Evolutionary conservation across 2,329 filamentous ascomycete species (phyloP).

Genomic region (Dothideomycetes sp.): DNA sequence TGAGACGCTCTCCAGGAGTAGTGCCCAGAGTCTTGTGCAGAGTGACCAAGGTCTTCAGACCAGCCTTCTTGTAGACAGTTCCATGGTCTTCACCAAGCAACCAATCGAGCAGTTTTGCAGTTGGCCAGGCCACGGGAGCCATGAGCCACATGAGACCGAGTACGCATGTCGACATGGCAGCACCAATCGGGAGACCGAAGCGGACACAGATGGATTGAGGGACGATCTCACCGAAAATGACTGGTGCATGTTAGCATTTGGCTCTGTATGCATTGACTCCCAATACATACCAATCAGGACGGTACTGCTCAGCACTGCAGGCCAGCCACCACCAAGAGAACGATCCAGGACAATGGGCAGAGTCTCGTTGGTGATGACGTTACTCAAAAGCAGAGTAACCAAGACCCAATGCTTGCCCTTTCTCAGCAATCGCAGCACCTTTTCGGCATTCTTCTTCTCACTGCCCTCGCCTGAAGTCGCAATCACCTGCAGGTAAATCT

Average conservation of each 20-base stretch:
- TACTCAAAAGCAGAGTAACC: constrained; percentile 85
- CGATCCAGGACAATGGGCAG: constrained; percentile 90
- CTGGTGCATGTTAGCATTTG: constrained; percentile 38
- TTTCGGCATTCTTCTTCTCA: constrained; percentile 78
- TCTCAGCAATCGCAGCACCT: constrained; percentile 69
- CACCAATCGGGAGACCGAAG: constrained; percentile 89
- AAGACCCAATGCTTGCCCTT: constrained; percentile 97
- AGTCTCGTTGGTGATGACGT: constrained; percentile 97
- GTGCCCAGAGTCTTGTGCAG: constrained; percentile 86
- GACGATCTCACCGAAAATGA: constrained; percentile 95
- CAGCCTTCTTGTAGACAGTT: constrained; percentile 96
- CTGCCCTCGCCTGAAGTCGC: constrained; percentile 71
- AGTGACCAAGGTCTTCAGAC: constrained; percentile 90
- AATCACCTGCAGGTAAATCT: constrained; percentile 94
- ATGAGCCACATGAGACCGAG: constrained; percentile 85
- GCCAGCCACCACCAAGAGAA: constrained; percentile 87
- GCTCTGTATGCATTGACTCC: neutral
- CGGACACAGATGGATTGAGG: constrained; percentile 95
- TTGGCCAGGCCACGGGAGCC: constrained; percentile 84
- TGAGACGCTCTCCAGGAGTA: constrained; percentile 73
- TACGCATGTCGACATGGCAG: constrained; percentile 84
- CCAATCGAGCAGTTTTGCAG: constrained; percentile 88
- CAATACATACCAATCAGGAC: constrained; percentile 69
- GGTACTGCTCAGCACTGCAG: constrained; percentile 87
- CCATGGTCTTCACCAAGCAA: constrained; percentile 91